Evolutionary conservation across 2,329 filamentous ascomycete species (phyloP).

Genomic region (Ophiostoma himal-ulmi): DNA sequence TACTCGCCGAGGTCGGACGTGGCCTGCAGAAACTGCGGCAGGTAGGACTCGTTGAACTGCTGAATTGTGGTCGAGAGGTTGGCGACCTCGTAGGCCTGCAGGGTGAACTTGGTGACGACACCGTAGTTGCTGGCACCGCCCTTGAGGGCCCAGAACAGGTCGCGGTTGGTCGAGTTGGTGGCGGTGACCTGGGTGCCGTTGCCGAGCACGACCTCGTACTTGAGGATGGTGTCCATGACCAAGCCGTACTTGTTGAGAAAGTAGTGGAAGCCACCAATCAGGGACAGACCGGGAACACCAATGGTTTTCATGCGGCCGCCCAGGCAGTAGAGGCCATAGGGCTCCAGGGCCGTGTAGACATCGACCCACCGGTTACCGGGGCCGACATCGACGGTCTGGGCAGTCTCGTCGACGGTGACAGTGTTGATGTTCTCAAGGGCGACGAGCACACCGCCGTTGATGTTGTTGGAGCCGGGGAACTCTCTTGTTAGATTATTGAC

Average conservation of each 20-base stretch:
- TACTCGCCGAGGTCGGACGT: not conserved
- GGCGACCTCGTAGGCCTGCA: not conserved
- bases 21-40: not conserved
- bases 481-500: not conserved
- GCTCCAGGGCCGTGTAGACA: not conserved
- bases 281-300: slow-evolving; percentile 33
- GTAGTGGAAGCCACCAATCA: slow-evolving; percentile 36
- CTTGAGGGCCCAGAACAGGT: slow-evolving; percentile 39
- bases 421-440: slow-evolving; percentile 34
- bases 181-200: slow-evolving; percentile 37
- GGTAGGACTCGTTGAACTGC: not conserved
- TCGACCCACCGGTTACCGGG: not conserved
- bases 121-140: slow-evolving; percentile 42
- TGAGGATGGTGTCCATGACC: slow-evolving; percentile 36
- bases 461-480: slow-evolving; percentile 33
- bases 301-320: not conserved
- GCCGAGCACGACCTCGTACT: slow-evolving; percentile 38
- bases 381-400: slow-evolving; percentile 21
- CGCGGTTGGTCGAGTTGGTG: slow-evolving; percentile 32
- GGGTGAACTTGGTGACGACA: slow-evolving; percentile 28
- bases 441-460: slow-evolving; percentile 36
- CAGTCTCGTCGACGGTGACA: slow-evolving; percentile 32
- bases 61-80: not conserved
- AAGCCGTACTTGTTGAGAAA: slow-evolving; percentile 32
- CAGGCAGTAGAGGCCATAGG: not conserved